Evolutionary conservation across 2,329 filamentous ascomycete genomes (phyloP).

Genomic region (Colletotrichum eremochloae): DNA sequence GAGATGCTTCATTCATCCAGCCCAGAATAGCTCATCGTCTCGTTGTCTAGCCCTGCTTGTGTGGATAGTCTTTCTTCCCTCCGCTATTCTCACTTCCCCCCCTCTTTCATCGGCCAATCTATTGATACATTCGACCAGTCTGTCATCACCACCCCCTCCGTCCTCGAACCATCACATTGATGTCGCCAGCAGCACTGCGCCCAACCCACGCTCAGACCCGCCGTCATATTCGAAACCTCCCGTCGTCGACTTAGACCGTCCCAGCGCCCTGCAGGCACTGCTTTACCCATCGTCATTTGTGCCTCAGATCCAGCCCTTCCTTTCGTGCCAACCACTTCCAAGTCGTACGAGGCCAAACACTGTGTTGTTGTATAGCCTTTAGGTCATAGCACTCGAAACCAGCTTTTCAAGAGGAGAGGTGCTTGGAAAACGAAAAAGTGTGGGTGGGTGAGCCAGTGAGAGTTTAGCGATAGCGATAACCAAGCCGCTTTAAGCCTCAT

Average conservation of each 20-base stretch:
- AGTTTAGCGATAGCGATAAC: not conserved
- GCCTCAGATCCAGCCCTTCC: constrained; percentile 21
- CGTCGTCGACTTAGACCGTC: constrained; percentile 24
- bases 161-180: constrained; percentile 21
- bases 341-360: not conserved
- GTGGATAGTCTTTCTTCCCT: constrained; percentile 12
- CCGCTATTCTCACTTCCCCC: not conserved
- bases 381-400: not conserved
- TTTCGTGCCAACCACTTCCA: constrained; percentile 1
- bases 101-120: not conserved
- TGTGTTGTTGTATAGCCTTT: not conserved
- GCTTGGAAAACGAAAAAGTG: not conserved
- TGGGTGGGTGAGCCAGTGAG: not conserved
- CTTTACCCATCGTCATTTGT: constrained; percentile 4
- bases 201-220: constrained; percentile 20
- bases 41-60: not conserved
- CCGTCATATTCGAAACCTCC: constrained; percentile 13
- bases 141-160: constrained; percentile 2
- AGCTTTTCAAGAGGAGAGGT: not conserved
- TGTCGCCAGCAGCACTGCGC: constrained; percentile 1
- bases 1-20: constrained; percentile 28
- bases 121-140: not conserved
- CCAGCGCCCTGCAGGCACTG: constrained; percentile 12
- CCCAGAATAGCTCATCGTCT: constrained; percentile 5
- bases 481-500: constrained; percentile 15